These are phyloP conservation scores for Vickermania ingenoplastis DNA, from an alignment of 208 protist genomes.

Conservation along the genomic window DNA sequence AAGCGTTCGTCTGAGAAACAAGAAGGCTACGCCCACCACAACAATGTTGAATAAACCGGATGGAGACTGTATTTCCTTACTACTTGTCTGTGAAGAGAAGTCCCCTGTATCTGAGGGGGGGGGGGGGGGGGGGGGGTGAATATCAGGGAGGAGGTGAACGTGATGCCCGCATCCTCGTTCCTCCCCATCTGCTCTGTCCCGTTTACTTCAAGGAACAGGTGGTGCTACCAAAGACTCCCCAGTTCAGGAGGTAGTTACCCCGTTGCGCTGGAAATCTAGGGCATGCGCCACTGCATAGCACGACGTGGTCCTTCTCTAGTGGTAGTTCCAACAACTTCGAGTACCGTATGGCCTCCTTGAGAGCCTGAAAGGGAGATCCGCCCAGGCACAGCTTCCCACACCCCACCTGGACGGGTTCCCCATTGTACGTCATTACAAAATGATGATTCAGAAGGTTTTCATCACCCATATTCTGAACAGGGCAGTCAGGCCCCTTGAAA, in stretches of 20 bases:
- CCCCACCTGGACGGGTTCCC: slow-evolving; percentile 64
- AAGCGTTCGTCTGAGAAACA: too few relatives aligned
- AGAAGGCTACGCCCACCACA: too few relatives aligned
- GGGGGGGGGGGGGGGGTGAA: too few relatives aligned
- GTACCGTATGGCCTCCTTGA: slow-evolving; percentile 36
- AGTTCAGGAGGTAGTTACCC: slow-evolving; percentile 65
- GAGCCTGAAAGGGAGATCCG: slow-evolving; percentile 19
- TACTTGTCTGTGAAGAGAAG: too few relatives aligned
- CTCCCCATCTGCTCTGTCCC: too few relatives aligned
- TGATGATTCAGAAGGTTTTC: slow-evolving; percentile 16
- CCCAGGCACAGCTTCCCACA: slow-evolving; percentile 39
- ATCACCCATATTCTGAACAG: slow-evolving; percentile 9
- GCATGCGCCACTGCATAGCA: slow-evolving; percentile 53
- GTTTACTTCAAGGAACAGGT: slow-evolving; percentile 14
- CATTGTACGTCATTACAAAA: slow-evolving; percentile 52
- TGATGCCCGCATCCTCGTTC: too few relatives aligned
- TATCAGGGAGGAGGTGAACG: too few relatives aligned
- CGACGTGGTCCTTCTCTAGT: slow-evolving; percentile 25
- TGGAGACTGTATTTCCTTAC: too few relatives aligned
- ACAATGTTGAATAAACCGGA: too few relatives aligned
- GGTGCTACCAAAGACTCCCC: slow-evolving; percentile 40
- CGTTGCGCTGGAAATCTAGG: slow-evolving; percentile 29
- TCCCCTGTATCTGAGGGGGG: too few relatives aligned
- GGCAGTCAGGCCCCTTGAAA: slow-evolving; percentile 21
- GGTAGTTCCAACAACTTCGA: slow-evolving; percentile 41